phyloP scores from a whole-genome alignment of 768 basidiomycete genomes.

The Auricularia heimuer region DNA sequence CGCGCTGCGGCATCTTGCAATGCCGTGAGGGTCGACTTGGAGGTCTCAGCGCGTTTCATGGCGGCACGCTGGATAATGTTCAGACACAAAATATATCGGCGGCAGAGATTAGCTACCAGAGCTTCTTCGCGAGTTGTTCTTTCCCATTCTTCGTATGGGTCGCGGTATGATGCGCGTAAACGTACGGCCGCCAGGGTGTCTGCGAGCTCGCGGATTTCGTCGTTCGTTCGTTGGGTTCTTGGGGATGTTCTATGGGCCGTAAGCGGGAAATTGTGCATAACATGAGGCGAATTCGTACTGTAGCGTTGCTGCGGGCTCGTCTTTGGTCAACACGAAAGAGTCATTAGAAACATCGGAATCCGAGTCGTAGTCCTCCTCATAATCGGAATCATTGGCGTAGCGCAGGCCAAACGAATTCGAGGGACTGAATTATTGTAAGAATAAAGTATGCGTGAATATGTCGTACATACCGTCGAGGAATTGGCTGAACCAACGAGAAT shows the following conservation, averaged over 20 bases:
- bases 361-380: not conserved
- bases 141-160: conserved; percentile 44
- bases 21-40: conserved; percentile 11
- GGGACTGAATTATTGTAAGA: not conserved
- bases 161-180: conserved; percentile 32
- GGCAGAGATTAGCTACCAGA: conserved; percentile 23
- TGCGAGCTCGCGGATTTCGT: conserved; percentile 22
- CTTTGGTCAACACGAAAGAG: not conserved
- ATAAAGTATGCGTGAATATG: too few relatives aligned
- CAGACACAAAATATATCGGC: conserved; percentile 5
- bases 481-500: not conserved
- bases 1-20: conserved; percentile 14
- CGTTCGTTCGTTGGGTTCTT: not conserved
- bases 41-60: conserved; percentile 17
- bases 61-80: conserved; percentile 13
- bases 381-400: not conserved
- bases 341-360: not conserved
- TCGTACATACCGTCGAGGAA: not conserved
- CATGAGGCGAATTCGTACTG: not conserved
- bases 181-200: conserved; percentile 40
- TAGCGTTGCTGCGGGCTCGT: not conserved
- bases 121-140: conserved; percentile 38
- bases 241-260: not conserved
- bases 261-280: not conserved
- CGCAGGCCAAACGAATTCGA: not conserved